These are phyloP conservation scores for Microdochium nivale DNA, from an alignment of 2,329 filamentous ascomycete genomes.

Conservation along the genomic window DNA sequence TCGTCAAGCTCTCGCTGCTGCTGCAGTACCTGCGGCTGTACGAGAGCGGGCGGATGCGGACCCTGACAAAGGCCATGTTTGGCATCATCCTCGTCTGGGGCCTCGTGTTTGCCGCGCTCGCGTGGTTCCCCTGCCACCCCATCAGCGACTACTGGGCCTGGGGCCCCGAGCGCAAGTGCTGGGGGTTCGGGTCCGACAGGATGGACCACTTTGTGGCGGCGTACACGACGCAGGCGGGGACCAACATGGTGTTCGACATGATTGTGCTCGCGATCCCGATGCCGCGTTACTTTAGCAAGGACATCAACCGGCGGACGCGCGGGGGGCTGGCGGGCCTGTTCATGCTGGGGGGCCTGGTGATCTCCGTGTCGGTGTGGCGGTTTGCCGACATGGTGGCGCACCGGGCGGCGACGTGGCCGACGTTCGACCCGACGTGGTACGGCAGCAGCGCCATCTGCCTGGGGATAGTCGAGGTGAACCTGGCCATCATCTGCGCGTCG, in stretches of 20 bases:
- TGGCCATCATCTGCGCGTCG: constrained; percentile 21
- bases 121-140: constrained; percentile 21
- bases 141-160: constrained; percentile 21
- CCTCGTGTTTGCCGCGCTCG: constrained; percentile 16
- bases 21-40: constrained; percentile 28
- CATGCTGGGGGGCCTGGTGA: constrained; percentile 20
- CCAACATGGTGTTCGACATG: constrained; percentile 15
- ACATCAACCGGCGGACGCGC: constrained; percentile 17
- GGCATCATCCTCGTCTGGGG: constrained; percentile 20
- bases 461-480: constrained; percentile 23
- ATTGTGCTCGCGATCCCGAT: constrained; percentile 13
- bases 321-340: constrained; percentile 19
- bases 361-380: constrained; percentile 20
- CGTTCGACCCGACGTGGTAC: constrained; percentile 26
- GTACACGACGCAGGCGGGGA: constrained; percentile 12
- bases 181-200: constrained; percentile 16
- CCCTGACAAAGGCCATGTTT: constrained; percentile 6
- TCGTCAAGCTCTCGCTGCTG: constrained; percentile 27
- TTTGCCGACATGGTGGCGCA: constrained; percentile 18
- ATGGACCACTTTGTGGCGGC: constrained; percentile 8
- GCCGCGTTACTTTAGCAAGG: constrained; percentile 7
- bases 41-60: constrained; percentile 8
- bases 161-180: constrained; percentile 11
- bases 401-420: constrained; percentile 21
- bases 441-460: constrained; percentile 21